Conservation (phyloP, 2,329 filamentous ascomycete genomes). For the Cryphonectria nitschkei region DNA sequence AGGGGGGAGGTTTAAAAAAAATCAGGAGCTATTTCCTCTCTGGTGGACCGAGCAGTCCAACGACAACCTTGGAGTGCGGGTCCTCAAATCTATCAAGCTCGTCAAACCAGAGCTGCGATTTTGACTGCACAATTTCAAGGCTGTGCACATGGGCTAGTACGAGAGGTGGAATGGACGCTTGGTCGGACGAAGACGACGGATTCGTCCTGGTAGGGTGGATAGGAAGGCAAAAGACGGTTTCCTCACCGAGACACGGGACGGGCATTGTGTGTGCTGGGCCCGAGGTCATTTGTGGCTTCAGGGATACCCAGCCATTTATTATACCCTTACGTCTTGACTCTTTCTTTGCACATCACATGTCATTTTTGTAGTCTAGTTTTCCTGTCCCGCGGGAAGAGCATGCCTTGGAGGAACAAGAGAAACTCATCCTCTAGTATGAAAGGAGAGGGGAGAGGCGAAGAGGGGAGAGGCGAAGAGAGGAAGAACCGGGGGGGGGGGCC, state of each 20-base stretch:
- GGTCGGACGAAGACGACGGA: conserved; percentile 1
- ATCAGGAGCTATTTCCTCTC: conserved; percentile 2
- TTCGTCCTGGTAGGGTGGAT: conserved; percentile 1
- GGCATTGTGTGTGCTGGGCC: background rate
- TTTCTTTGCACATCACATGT: background rate
- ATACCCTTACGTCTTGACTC: background rate
- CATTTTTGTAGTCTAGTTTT: background rate
- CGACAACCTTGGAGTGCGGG: background rate
- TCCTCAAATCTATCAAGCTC: conserved; percentile 1
- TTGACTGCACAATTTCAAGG: background rate
- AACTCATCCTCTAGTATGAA: background rate
- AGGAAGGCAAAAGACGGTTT: background rate
- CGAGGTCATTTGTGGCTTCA: background rate
- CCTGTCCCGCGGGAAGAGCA: background rate
- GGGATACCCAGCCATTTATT: background rate
- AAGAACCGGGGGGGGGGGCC: too few species aligned
- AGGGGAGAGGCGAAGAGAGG: background rate
- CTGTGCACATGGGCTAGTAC: background rate
- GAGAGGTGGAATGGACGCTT: background rate
- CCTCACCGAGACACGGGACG: background rate
- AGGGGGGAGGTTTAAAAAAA: background rate
- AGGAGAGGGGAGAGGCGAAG: background rate
- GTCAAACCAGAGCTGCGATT: background rate
- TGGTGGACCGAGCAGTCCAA: background rate
- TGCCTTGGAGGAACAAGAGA: background rate